Evolutionary conservation across 192 early-diverging fungal species (phyloP).

Genomic region (Podila epigama): DNA sequence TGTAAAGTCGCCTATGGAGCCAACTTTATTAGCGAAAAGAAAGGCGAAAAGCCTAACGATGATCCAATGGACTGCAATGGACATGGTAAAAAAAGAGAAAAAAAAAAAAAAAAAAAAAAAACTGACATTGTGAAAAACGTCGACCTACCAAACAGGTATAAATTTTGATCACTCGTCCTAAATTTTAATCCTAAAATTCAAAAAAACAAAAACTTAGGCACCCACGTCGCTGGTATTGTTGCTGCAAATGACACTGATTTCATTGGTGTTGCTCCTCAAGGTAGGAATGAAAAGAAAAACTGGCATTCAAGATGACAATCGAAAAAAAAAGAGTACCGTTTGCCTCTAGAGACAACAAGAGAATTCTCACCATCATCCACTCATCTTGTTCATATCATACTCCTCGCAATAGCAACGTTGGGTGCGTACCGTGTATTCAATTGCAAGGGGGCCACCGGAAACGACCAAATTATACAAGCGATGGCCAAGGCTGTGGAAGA

Average conservation of each 20-base stretch:
- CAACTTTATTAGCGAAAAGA: constrained; percentile 59
- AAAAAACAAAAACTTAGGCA: too few species aligned
- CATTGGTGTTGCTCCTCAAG: constrained; percentile 82
- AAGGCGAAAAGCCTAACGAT: constrained; percentile 14
- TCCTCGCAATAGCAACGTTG: constrained; percentile 52
- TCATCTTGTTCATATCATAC: not conserved
- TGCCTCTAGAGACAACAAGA: not conserved
- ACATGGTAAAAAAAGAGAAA: too few species aligned
- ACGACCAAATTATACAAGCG: constrained; percentile 76
- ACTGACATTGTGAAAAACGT: too few species aligned
- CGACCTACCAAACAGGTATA: too few species aligned
- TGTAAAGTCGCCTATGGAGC: constrained; percentile 62
- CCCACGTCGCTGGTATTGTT: constrained; percentile 70
- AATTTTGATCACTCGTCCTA: too few species aligned
- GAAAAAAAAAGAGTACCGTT: too few species aligned
- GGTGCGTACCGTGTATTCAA: constrained; percentile 81
- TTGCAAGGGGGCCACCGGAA: constrained; percentile 65
- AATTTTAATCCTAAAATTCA: too few species aligned
- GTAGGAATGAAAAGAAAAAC: too few species aligned
- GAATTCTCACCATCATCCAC: not conserved
- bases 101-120: too few species aligned
- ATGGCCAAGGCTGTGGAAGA: constrained; percentile 71
- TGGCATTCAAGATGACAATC: too few species aligned
- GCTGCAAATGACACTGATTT: constrained; percentile 65
- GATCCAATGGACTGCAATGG: constrained; percentile 63